Conservation (phyloP, 1,284 basidiomycete genomes). For the Chondrostereum purpureum region DNA sequence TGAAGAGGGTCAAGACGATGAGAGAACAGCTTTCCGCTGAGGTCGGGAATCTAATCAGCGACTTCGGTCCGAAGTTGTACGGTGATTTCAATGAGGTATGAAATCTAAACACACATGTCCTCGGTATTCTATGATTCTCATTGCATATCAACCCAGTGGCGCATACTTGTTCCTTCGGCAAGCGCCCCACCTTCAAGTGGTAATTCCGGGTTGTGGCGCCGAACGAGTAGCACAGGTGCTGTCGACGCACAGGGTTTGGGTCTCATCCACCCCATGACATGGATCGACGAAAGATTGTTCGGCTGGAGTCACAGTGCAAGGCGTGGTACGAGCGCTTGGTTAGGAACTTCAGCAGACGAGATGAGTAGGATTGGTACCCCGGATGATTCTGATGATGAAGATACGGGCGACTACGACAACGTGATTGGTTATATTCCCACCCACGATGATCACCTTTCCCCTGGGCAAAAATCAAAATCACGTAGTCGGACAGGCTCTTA, state of each 20-base stretch:
- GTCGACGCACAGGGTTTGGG: slow-evolving; percentile 76
- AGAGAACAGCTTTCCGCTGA: slow-evolving; percentile 81
- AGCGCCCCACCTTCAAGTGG: slow-evolving; percentile 74
- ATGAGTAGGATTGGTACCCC: slow-evolving; percentile 61
- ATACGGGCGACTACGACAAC: slow-evolving; percentile 75
- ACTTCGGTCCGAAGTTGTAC: slow-evolving; percentile 84
- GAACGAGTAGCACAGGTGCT: slow-evolving; percentile 69
- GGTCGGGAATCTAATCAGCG: slow-evolving; percentile 84
- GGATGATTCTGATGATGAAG: slow-evolving; percentile 69
- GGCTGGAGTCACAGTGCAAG: slow-evolving; percentile 79
- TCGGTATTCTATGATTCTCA: slow-evolving; percentile 3
- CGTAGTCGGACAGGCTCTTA: slow-evolving; percentile 70
- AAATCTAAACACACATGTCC: no score
- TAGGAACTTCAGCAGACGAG: slow-evolving; percentile 50
- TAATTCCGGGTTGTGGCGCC: slow-evolving; percentile 61
- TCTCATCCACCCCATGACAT: slow-evolving; percentile 83
- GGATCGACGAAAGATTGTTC: slow-evolving; percentile 90
- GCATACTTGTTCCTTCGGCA: slow-evolving; percentile 79
- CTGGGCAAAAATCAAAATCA: slow-evolving; percentile 31
- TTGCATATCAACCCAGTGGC: slow-evolving; percentile 41
- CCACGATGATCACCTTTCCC: slow-evolving; percentile 33
- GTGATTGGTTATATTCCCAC: slow-evolving; percentile 57
- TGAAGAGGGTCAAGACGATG: slow-evolving; percentile 77
- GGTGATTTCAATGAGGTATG: slow-evolving; percentile 82
- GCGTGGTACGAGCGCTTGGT: slow-evolving; percentile 75